Evolutionary conservation across 768 basidiomycete species (phyloP).

Genomic region (Steccherinum ochraceum): DNA sequence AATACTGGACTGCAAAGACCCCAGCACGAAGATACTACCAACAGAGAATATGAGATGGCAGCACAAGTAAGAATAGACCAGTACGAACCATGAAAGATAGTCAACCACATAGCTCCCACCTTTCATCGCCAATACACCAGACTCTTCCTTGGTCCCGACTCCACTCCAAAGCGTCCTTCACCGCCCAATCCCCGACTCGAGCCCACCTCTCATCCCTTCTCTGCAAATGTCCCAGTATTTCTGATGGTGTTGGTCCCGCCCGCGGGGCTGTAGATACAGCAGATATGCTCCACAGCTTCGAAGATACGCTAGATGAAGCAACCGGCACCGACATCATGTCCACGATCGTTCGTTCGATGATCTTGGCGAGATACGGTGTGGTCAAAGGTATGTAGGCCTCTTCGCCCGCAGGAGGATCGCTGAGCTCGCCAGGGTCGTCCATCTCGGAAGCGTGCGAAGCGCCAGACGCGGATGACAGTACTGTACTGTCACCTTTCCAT

Average conservation of each 20-base stretch:
- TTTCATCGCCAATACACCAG: conserved; percentile 27
- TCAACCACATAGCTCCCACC: conserved; percentile 27
- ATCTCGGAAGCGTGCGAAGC: conserved; percentile 16
- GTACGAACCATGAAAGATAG: too few species aligned
- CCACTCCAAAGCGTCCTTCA: conserved; percentile 53
- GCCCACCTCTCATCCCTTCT: conserved; percentile 60
- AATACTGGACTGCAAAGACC: too few species aligned
- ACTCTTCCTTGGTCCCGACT: conserved; percentile 30
- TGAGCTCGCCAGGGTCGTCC: conserved; percentile 40
- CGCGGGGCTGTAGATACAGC: conserved; percentile 1
- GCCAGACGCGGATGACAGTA: conserved; percentile 1
- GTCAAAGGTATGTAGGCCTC: conserved; percentile 65
- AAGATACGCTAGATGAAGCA: not conserved
- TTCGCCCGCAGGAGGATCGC: conserved; percentile 56
- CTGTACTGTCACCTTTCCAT: conserved; percentile 39
- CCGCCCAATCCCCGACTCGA: conserved; percentile 54
- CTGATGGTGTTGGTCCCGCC: conserved; percentile 34
- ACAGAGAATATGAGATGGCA: too few species aligned
- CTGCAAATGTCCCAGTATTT: conserved; percentile 39
- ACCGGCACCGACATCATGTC: conserved; percentile 20
- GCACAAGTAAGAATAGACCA: too few species aligned
- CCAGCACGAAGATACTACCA: too few species aligned
- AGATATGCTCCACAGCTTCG: conserved; percentile 11
- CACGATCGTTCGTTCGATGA: conserved; percentile 41
- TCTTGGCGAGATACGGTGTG: conserved; percentile 37